Conservation (phyloP, 2,329 filamentous ascomycete genomes). For the Dactylellina cionopaga region DNA sequence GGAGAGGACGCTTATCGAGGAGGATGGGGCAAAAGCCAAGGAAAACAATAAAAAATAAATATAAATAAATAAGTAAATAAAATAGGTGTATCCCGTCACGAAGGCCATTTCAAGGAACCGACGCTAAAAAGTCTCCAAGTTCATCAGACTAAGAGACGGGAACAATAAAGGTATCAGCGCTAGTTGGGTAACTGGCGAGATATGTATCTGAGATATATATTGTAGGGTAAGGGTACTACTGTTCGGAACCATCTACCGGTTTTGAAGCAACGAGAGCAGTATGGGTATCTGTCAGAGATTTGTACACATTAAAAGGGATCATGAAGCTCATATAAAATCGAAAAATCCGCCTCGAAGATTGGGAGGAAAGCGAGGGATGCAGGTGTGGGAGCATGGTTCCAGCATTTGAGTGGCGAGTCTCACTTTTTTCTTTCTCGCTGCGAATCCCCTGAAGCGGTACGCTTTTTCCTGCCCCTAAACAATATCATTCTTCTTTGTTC, state of each 20-base stretch:
- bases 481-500: neutral
- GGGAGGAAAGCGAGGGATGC: neutral
- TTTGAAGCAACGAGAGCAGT: neutral
- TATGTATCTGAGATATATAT: neutral
- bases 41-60: too few species aligned
- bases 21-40: too few species aligned
- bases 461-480: constrained; percentile 11
- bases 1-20: neutral
- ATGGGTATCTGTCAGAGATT: constrained; percentile 20
- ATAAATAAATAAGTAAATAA: neutral
- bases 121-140: neutral
- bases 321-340: neutral
- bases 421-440: constrained; percentile 9
- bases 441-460: constrained; percentile 34
- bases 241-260: constrained; percentile 22
- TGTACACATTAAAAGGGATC: neutral
- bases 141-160: neutral
- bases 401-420: constrained; percentile 26
- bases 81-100: constrained; percentile 39
- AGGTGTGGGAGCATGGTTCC: constrained; percentile 50
- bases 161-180: constrained; percentile 9
- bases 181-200: neutral
- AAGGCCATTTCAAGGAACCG: neutral
- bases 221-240: constrained; percentile 11
- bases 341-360: neutral